Evolutionary conservation across 2,329 filamentous ascomycete genomes (phyloP).

Genomic region (Aspergillus pseudoviridinutans): DNA sequence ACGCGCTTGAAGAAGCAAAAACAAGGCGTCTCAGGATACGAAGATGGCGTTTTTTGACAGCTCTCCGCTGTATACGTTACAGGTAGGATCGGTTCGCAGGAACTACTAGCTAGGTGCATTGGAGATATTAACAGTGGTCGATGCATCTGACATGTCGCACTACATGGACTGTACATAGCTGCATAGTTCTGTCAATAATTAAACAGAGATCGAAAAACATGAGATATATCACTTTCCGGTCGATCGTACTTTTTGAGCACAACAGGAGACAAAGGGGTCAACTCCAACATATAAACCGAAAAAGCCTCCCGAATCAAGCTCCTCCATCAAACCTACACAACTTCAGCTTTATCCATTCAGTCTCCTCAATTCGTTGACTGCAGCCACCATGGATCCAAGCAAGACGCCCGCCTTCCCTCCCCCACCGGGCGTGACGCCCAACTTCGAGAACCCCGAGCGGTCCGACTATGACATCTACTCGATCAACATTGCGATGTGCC

Average conservation of each 20-base stretch:
- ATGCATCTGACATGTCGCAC: too few relatives aligned
- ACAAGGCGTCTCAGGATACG: not conserved
- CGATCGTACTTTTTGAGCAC: not conserved
- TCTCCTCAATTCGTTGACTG: not conserved
- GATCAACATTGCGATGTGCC: constrained; percentile 10
- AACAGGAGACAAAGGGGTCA: not conserved
- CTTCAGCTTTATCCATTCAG: not conserved
- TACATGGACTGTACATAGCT: too few relatives aligned
- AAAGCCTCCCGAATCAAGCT: not conserved
- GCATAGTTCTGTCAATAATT: not conserved
- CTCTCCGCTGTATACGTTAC: too few relatives aligned
- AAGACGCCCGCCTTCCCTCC: constrained; percentile 7
- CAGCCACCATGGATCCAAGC: constrained; percentile 4
- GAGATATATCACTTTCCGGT: not conserved
- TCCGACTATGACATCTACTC: constrained; percentile 10
- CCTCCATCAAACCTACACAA: not conserved
- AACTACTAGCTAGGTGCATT: too few relatives aligned
- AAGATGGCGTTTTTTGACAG: not conserved
- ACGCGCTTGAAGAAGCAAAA: not conserved
- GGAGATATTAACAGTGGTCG: too few relatives aligned
- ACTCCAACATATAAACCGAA: not conserved
- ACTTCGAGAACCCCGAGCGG: constrained; percentile 1
- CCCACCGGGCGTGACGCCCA: not conserved
- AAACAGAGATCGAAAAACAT: not conserved
- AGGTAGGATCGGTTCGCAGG: too few relatives aligned